These are phyloP conservation scores for Ogataea henricii DNA, from an alignment of 805 yeast genomes.

Conservation along the genomic window DNA sequence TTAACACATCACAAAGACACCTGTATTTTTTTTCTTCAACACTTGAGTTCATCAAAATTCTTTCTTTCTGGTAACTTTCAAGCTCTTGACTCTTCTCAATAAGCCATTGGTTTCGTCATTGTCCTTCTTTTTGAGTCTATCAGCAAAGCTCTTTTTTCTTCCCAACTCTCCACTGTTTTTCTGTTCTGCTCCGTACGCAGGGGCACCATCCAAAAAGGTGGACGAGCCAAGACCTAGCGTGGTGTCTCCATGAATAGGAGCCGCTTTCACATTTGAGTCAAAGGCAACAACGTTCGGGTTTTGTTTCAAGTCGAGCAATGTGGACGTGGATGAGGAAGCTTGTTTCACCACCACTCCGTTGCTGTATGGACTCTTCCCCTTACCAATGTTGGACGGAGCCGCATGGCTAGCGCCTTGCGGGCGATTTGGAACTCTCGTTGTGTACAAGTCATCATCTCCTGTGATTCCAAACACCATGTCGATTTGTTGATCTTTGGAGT, in stretches of 20 bases:
- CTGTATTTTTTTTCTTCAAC: not conserved
- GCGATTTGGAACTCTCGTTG: constrained; percentile 19
- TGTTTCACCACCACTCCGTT: constrained; percentile 35
- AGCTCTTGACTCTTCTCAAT: constrained; percentile 83
- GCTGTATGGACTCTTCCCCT: constrained; percentile 31
- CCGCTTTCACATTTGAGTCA: constrained; percentile 68
- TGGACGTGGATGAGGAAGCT: constrained; percentile 28
- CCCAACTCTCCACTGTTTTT: constrained; percentile 55
- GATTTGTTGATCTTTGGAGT: constrained; percentile 60
- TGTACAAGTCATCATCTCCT: constrained; percentile 47
- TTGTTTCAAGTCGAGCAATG: constrained; percentile 42
- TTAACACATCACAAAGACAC: not conserved
- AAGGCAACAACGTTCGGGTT: constrained; percentile 60
- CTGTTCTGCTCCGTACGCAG: constrained; percentile 58
- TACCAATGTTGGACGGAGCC: constrained; percentile 1
- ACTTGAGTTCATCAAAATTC: constrained; percentile 4
- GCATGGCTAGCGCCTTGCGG: not conserved
- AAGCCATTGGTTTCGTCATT: constrained; percentile 48
- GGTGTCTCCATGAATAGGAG: constrained; percentile 80
- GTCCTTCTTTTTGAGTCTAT: constrained; percentile 47
- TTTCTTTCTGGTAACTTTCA: constrained; percentile 64
- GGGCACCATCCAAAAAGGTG: constrained; percentile 94
- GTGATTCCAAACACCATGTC: constrained; percentile 78
- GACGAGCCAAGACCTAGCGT: constrained; percentile 90
- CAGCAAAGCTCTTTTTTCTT: constrained; percentile 83